Base-by-base conservation (phyloP, 345 rosid genomes). In the Hypericum androsaemum region DNA sequence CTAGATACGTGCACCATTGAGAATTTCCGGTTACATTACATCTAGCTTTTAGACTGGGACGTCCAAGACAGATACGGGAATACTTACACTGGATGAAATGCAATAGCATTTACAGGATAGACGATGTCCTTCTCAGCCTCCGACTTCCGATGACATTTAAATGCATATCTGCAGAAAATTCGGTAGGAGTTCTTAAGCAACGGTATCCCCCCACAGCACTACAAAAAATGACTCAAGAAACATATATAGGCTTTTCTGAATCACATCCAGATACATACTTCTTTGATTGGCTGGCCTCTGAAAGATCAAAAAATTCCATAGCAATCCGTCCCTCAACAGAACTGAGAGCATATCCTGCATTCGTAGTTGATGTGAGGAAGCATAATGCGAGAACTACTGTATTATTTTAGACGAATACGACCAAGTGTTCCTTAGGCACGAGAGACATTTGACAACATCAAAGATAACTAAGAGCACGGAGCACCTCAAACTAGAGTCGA, bases 61-160 rank as follows among this genome's bases (percentile, higher is more conserved):
- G 15, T 12, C 15, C 39, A 35, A 13, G 0, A 48, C 5, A 7
- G 12, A 8, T 43, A 16, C 15, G 17, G 57, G 28, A 47, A 59
- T 53, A 73, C 98, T 85, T 71, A 92, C 99, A 94, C 81, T 49
- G 99, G 99, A 56, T 88, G 99, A 74, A 85, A 88, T 16, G 95
- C 99, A 50, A 94, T 83, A 57, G 97, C 88, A 71, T 88, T 94
- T 43, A 88, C 97, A 40, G 97, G 94, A 78, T 86, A 82, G 47
- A 88, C 95, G 50, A 94, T 80, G 76, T 88, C 99, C 59, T 82
- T 75, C 69, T 95, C 99, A 44, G 94, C 97, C 79, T 88, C 97
- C 35, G 97, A 78, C 75, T 94, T 88, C 47, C 99, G 77, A 67
- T 94, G 99, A 58, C 99, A 88, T 76, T 94, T 94, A 62, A 94